A percentile compares a stretch with the other conserved stretches of the same genome.
phyloP scores from a whole-genome alignment of 2,329 filamentous ascomycete genomes.

The Corynespora cassiicola region DNA sequence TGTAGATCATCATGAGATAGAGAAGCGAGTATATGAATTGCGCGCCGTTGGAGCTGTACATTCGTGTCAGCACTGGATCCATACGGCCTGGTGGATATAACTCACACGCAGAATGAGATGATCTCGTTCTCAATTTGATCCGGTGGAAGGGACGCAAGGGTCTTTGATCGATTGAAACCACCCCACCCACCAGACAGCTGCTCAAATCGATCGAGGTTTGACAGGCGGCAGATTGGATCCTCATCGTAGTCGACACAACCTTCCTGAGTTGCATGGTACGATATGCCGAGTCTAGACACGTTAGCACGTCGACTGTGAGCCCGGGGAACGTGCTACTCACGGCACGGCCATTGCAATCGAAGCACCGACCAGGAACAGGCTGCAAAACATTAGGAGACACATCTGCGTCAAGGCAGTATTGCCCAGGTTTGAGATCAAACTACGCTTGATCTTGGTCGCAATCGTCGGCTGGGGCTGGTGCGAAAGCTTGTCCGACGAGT shows the following conservation, averaged over 20 bases:
- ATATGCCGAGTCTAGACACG: constrained; percentile 1
- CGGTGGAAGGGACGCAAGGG: constrained; percentile 17
- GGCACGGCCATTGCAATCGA: constrained; percentile 25
- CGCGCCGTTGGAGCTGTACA: constrained; percentile 32
- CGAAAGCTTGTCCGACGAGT: constrained; percentile 24
- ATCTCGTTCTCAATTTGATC: constrained; percentile 29
- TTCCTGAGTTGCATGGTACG: not conserved
- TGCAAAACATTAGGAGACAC: constrained; percentile 28
- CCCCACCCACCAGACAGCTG: constrained; percentile 28
- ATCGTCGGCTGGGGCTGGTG: constrained; percentile 33
- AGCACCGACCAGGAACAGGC: constrained; percentile 22
- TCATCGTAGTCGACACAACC: not conserved
- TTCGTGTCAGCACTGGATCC: constrained; percentile 3
- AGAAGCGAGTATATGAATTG: constrained; percentile 39
- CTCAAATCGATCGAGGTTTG: constrained; percentile 9
- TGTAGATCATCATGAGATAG: constrained; percentile 40
- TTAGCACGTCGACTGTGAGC: not conserved
- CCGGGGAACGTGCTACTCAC: constrained; percentile 15
- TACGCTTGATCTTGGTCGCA: constrained; percentile 39
- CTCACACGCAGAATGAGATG: constrained; percentile 30
- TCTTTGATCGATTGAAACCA: constrained; percentile 29
- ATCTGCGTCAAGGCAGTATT: constrained; percentile 40
- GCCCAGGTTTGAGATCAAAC: constrained; percentile 34
- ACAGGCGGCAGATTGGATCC: constrained; percentile 11
- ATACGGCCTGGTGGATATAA: not conserved